Conservation (phyloP, 2,329 filamentous ascomycete genomes). For the Harringtonia aguacate region DNA sequence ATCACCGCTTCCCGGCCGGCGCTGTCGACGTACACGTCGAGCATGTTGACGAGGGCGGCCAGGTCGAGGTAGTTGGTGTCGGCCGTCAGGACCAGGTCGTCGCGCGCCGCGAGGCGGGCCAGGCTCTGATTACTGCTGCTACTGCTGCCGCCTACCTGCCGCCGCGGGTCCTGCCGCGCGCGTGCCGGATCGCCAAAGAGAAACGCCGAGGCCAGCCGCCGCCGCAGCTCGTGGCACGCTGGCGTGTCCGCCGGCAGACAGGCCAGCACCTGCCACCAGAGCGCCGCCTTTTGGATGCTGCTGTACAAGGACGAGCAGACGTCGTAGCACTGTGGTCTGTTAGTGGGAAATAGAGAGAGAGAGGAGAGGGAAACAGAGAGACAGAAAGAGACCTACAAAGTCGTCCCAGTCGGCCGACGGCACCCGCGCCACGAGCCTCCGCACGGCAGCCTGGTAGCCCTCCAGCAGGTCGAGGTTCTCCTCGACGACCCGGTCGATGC, state of each 20-base stretch:
- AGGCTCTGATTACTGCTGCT: too few species aligned
- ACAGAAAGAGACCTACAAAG: conserved; percentile 21
- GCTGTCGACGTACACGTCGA: conserved; percentile 67
- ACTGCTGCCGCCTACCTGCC: conserved; percentile 29
- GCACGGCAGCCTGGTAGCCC: conserved; percentile 30
- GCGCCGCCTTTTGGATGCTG: conserved; percentile 33
- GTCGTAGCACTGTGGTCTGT: conserved; percentile 30
- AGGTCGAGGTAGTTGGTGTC: conserved; percentile 60
- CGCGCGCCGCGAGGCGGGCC: conserved; percentile 18
- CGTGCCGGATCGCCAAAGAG: conserved; percentile 42
- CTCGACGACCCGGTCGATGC: conserved; percentile 39
- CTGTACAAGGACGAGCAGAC: conserved; percentile 35
- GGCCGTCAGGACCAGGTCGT: conserved; percentile 36
- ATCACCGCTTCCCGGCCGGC: conserved; percentile 11
- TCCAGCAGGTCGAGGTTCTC: conserved; percentile 29
- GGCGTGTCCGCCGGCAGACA: conserved; percentile 44
- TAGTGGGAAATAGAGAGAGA: conserved; percentile 8
- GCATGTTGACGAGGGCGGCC: conserved; percentile 51
- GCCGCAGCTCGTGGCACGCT: conserved; percentile 47
- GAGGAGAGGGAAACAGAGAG: conserved; percentile 20
- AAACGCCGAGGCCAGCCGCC: conserved; percentile 54
- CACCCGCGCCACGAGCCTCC: conserved; percentile 31
- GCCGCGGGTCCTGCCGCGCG: conserved; percentile 26
- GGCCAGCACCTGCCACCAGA: conserved; percentile 48
- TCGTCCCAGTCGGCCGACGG: conserved; percentile 22